Conservation (phyloP, 495 filamentous ascomycete genomes). For the Friedmanniomyces simplex region DNA sequence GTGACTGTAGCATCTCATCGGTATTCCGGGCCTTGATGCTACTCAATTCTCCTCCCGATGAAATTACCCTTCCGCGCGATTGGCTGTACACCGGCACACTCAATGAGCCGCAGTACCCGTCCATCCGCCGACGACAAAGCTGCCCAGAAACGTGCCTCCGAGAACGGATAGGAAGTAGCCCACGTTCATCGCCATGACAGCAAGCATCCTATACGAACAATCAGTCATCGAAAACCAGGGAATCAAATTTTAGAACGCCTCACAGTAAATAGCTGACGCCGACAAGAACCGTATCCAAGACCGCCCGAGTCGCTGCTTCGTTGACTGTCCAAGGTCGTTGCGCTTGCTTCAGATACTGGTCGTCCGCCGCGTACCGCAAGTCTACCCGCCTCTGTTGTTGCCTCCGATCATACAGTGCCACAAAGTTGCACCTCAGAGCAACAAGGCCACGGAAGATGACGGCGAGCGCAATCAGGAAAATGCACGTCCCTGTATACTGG, state of each 20-base stretch:
- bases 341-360: not conserved
- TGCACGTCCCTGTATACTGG: constrained; percentile 70
- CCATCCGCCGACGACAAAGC: constrained; percentile 7
- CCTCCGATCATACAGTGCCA: not conserved
- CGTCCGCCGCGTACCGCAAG: not conserved
- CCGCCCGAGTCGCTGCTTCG: constrained; percentile 36
- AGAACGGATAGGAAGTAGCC: constrained; percentile 86
- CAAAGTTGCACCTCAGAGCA: constrained; percentile 36
- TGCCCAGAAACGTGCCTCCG: constrained; percentile 66
- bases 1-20: not conserved
- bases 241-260: constrained; percentile 31
- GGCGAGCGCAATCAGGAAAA: constrained; percentile 70
- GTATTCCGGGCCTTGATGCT: not conserved
- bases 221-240: not conserved
- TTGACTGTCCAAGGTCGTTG: constrained; percentile 8
- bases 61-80: too few relatives aligned
- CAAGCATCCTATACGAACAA: constrained; percentile 62
- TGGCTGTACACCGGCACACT: not conserved
- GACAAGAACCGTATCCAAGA: constrained; percentile 53
- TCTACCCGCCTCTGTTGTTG: not conserved
- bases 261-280: constrained; percentile 84
- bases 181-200: constrained; percentile 92
- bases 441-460: constrained; percentile 55
- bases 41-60: not conserved
- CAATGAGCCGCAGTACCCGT: constrained; percentile 1